Base-by-base conservation (phyloP, 441 rosid genomes). In the Brassica hybrid region DNA sequence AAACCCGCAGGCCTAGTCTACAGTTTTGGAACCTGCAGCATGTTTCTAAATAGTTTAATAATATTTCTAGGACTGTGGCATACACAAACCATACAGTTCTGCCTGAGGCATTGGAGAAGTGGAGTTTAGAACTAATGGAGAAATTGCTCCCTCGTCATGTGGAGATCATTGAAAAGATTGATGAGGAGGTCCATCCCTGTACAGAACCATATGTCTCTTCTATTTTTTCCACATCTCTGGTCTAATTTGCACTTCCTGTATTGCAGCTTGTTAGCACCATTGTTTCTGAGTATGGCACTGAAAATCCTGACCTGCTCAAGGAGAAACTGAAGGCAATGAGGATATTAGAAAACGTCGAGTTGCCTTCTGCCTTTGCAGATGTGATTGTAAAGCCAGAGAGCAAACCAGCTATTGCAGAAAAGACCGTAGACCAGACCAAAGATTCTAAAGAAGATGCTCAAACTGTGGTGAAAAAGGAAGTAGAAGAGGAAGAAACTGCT, bases 61-160 rank as follows among this genome's bases (percentile, higher is more conserved):
- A n/a, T n/a, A n/a, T 61, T 76, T 58, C 23, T 65, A 93, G 99
- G 82, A 95, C 99, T 83, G 85, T 88, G 82, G 99, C 98, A 48
- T 95, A 95, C 85, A 95, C 99, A 64, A 95, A 95, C 84, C 98
- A 95, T 76, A 95, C 98, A 48, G 96, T 95, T 74, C 83, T 95
- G 73, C 99, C 99, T 6, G 99, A 95, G 86, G 98, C 99, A 52
- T 71, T 93, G 80, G 99, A 95, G 90, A 95, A 95, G 84, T 95
- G 99, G 99, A 95, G 98, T 80, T 86, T 95, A 64, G 97, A 89
- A 76, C 94, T 93, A 64, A 87, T 93, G 94, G 86, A 87, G 87
- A 86, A 90, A 80, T 66, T 95, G 84, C 88, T 93, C 48, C 99
- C 99, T 75, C 90, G 99, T 34, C 99, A 93, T 76, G 85, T 86